Evolutionary conservation across 371 early-diverging fungal species (phyloP), one percentile per base, ranked within the genome.

Genomic region (Apophysomyces ossiformis): DNA sequence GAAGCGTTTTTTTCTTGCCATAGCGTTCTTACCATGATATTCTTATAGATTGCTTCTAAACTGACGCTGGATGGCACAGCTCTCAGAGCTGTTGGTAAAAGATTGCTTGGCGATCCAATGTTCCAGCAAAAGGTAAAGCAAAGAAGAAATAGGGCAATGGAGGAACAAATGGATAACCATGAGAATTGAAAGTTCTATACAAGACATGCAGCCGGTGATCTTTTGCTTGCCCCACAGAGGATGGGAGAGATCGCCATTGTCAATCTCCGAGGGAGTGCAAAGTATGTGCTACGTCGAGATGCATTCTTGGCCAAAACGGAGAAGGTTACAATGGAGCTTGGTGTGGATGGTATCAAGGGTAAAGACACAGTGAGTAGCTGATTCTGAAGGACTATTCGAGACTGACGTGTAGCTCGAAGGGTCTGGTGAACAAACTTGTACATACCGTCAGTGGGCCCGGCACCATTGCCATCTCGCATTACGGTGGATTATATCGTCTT

Each of bases 381-480:
- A 26, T 26, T 26, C 8, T 8, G 18, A 37, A 3, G 21, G 9
- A 32, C 12, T 16, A 44, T 7, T n/a, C 16, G 36, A 11, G 9
- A 50, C 39, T 77, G 69, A 66, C 73, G 16, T 67, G 71, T 35
- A 61, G 78, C 37, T 74, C 78, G 44, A 75, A 89, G 82, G 89
- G 89, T n/a, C 58, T 88, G n/a, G 71, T 79, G 63, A 86, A 88
- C 59, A 76, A 81, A 58, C 71, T 89, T 54, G 78, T 89, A 38
- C 90, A 93, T 67, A 82, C 85, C 7, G 87, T 90, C 12, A 81
- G 76, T 43, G 93, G 93, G 2, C 84, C 86, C 35, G 93, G 93
- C 41, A 82, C 88, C 13, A 64, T 91, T 47, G 92, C 88, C 7
- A 84, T 93, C 39, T 87, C 91, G 7, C 83, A 87, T 54, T 86